These are phyloP conservation scores for Bremia lactucae DNA, from an alignment of 352 stramenopile genomes.

Conservation along the genomic window DNA sequence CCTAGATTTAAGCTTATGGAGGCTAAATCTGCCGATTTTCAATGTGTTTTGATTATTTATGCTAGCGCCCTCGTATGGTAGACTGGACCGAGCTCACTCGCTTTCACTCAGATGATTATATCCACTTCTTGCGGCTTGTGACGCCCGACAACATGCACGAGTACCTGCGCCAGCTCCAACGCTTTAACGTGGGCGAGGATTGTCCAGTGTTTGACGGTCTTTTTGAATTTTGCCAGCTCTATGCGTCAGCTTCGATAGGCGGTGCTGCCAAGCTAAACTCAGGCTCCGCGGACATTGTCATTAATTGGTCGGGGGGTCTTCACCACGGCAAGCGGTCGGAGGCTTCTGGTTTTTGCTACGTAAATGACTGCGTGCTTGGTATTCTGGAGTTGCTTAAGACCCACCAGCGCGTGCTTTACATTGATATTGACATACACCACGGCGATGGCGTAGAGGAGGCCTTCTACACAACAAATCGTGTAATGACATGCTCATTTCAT, in stretches of 20 bases:
- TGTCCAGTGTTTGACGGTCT: constrained; percentile 99
- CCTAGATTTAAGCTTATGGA: constrained; percentile 1
- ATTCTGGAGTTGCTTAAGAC: constrained; percentile 98
- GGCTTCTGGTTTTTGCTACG: constrained; percentile 98
- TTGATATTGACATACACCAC: constrained; percentile 99
- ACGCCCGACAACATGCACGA: constrained; percentile 98
- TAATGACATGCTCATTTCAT: constrained; percentile 98
- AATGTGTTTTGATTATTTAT: not conserved
- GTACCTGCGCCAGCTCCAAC: constrained; percentile 88
- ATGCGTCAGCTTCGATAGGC: constrained; percentile 93
- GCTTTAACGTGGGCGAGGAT: constrained; percentile 99
- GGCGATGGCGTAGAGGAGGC: constrained; percentile 98
- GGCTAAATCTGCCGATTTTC: not conserved
- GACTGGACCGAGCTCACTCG: constrained; percentile 94
- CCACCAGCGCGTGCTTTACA: constrained; percentile 96
- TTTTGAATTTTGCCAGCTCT: constrained; percentile 98
- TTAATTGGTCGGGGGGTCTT: constrained; percentile 98
- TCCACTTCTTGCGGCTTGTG: constrained; percentile 97
- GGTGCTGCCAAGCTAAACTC: constrained; percentile 95
- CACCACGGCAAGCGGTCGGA: constrained; percentile 99
- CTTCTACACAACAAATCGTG: constrained; percentile 99
- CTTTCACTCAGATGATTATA: constrained; percentile 99
- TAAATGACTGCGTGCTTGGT: constrained; percentile 98
- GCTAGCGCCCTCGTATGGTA: constrained; percentile 89
- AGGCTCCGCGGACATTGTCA: constrained; percentile 92